phyloP scores from a whole-genome alignment of 495 filamentous ascomycete species.

The Trichoderma asperelloides region DNA sequence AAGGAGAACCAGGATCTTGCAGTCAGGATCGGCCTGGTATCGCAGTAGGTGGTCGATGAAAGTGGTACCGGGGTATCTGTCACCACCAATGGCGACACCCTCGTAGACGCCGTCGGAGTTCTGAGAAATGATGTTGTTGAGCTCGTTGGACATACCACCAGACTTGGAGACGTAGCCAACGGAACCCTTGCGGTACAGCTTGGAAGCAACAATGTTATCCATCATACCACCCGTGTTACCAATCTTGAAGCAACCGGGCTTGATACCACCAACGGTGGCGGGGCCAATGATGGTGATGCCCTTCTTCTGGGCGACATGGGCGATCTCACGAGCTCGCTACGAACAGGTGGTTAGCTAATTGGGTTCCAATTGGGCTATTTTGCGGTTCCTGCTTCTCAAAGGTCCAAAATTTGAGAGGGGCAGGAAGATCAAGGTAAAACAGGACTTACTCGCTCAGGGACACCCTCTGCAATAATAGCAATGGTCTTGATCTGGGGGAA shows the following conservation, averaged over 20 bases:
- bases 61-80: constrained; percentile 95
- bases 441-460: constrained; percentile 80
- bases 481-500: constrained; percentile 94
- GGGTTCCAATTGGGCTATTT: not conserved
- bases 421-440: not conserved
- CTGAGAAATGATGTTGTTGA: constrained; percentile 98
- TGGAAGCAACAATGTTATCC: constrained; percentile 99
- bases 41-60: constrained; percentile 97
- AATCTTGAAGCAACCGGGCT: constrained; percentile 98
- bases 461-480: constrained; percentile 98
- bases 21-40: constrained; percentile 89
- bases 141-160: constrained; percentile 99
- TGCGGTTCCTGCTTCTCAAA: not conserved
- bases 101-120: constrained; percentile 96
- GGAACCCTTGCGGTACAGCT: constrained; percentile 98
- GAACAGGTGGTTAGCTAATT: constrained; percentile 13
- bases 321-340: constrained; percentile 91
- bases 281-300: constrained; percentile 98
- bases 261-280: constrained; percentile 97
- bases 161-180: constrained; percentile 99
- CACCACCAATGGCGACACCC: constrained; percentile 98
- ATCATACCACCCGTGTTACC: constrained; percentile 99
- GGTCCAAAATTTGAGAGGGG: not conserved
- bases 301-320: constrained; percentile 92
- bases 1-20: constrained; percentile 91